Base-by-base conservation (phyloP, 345 rosid genomes). In the Rhizophora mangle region DNA sequence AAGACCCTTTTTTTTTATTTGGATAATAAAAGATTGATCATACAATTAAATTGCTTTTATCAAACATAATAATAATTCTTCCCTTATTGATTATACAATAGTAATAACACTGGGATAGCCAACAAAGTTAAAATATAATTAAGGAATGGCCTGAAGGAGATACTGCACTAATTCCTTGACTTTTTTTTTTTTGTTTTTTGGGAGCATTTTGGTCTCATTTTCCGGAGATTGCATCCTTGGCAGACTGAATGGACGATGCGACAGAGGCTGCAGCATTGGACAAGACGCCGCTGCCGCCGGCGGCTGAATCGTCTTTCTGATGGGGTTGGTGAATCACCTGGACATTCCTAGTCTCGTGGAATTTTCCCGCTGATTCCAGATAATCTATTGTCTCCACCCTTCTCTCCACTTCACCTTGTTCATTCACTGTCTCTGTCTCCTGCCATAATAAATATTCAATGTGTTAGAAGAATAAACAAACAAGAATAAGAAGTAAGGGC, bases 251-350 rank as follows among this genome's bases (percentile, higher is more conserved):
- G 64, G 88, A 74, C 24, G 81, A 65, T 18, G 80, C 80, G 3
- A 75, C 90, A 6, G 92, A 84, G 0, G 83, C 90, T 8, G 93
- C 93, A 5, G 96, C 96, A 27, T 72, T 81, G 2, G 79, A 68
- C 72, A 93, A 77, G 67, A 89, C 72, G 18, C 88, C 87, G 0
- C 92, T 92, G 70, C 93, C 93, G 70, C 96, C 85, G 55, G 92
- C 82, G 49, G 74, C 31, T 78, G 60, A 67, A 8, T 52, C 52
- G 5, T 46, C 49, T 43, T 43, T 26, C 22, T 82, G 79, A 67
- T 70, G 68, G 15, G 58, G 4, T 36, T 86, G 82, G 58, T 87
- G 95, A 64, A 76, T 70, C 62, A 85, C 88, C 66, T 90, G 70
- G 47, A 86, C 83, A 0, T 53, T 82, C 84, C 67, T 85, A 49